Evolutionary conservation across 495 filamentous ascomycete genomes (phyloP).

Genomic region (Daldinia childiae): DNA sequence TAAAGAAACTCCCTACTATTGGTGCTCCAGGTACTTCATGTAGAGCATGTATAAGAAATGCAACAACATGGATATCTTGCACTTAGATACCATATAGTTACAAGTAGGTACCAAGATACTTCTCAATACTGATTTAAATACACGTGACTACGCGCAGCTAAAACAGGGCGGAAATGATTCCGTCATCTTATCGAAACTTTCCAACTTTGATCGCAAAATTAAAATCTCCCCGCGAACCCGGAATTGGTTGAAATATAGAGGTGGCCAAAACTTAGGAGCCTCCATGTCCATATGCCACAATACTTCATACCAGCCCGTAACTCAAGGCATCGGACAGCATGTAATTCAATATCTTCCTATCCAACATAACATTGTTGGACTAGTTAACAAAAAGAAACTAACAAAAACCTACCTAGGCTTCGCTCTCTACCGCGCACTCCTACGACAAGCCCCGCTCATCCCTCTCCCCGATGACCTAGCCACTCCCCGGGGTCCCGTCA

Average conservation of each 20-base stretch:
- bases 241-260: constrained; percentile 13
- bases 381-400: background rate
- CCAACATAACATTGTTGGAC: background rate
- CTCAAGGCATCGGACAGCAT: constrained; percentile 70
- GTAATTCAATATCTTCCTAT: constrained; percentile 50
- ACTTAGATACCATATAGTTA: no score
- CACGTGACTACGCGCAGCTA: constrained; percentile 31
- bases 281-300: constrained; percentile 49
- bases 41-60: no score
- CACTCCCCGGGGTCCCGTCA: constrained; percentile 52
- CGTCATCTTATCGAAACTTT: constrained; percentile 13
- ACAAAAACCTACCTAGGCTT: constrained; percentile 60
- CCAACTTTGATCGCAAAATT: background rate
- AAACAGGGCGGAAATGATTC: constrained; percentile 19
- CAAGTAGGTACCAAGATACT: no score
- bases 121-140: background rate
- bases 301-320: constrained; percentile 59
- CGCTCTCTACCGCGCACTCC: constrained; percentile 76
- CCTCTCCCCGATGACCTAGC: constrained; percentile 55
- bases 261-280: constrained; percentile 3
- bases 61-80: no score
- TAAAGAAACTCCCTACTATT: background rate
- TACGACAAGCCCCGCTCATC: constrained; percentile 65
- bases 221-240: background rate
- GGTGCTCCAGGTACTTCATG: background rate